A percentile compares a stretch with the other conserved stretches of the same genome.
These are phyloP conservation scores for Pythium brachiatum DNA, from an alignment of 352 stramenopile genomes.

Conservation along the genomic window DNA sequence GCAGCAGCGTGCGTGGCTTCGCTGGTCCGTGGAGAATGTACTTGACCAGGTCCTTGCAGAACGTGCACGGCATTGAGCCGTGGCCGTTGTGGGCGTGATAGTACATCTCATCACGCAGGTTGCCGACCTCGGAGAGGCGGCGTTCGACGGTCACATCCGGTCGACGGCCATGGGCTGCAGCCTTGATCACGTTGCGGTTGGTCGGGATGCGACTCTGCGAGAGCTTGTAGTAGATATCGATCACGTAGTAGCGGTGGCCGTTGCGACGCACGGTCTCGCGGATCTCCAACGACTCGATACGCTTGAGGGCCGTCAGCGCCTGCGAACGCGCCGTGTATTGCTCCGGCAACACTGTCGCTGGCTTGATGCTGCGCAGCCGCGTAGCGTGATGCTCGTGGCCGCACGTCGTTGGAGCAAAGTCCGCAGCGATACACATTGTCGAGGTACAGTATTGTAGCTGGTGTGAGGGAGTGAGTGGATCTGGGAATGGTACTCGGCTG, in stretches of 20 bases:
- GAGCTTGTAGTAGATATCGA: conserved; percentile 21
- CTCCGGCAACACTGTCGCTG: conserved; percentile 14
- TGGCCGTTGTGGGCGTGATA: conserved; percentile 25
- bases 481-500: not conserved
- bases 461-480: not conserved
- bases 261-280: conserved; percentile 13
- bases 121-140: conserved; percentile 19
- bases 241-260: conserved; percentile 21
- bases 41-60: conserved; percentile 14
- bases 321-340: conserved; percentile 12
- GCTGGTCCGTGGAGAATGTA: conserved; percentile 14
- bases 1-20: conserved; percentile 12
- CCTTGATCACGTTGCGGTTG: not conserved
- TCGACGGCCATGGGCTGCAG: not conserved
- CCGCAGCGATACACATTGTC: conserved; percentile 12
- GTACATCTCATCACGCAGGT: conserved; percentile 24
- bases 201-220: conserved; percentile 16
- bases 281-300: conserved; percentile 18
- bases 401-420: not conserved
- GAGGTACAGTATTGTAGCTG: not conserved
- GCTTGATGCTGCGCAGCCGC: conserved; percentile 16
- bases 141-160: conserved; percentile 15
- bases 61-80: conserved; percentile 11
- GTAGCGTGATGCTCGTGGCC: conserved; percentile 7
- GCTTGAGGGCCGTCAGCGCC: conserved; percentile 18